Base-by-base conservation (phyloP, 2,329 filamentous ascomycete species). In the Phaeosphaeria sp. region DNA sequence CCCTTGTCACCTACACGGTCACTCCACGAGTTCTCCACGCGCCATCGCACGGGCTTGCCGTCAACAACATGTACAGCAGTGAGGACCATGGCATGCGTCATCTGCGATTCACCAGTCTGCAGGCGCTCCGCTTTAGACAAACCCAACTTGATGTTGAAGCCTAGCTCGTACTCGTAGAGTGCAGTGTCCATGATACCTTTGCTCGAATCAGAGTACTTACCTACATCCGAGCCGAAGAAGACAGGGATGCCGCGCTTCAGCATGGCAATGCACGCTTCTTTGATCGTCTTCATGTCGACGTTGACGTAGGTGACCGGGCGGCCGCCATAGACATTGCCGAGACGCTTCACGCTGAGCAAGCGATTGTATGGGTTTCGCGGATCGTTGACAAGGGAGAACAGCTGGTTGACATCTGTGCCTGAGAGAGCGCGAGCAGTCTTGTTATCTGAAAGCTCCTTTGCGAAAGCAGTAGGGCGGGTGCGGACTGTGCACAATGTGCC, bases 41-140 rank as follows among this genome's bases (percentile, higher is more conserved):
- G 82, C 93, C 93, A 97, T 46, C 92, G 81, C 1, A 92, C 85
- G 1, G 87, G 83, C 76, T 87, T 85, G 1, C 86, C 88, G 58
- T 86, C 78, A 25, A 84, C 89, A 2, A 96, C 75, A 72, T 97
- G 92, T 46, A 96, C 93, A 0, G 87, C 93, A 2, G 92, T 96
- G 60, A 97, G 78, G 0, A 96, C 91, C 93, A 96, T 96, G 4
- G 93, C 93, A 70, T 96, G 93, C 0, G 92, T 96, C 92, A 97
- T 96, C 50, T 86, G 84, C 53, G 86, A 89, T 78, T 96, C 92
- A 11, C 90, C 88, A 0, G 89, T 89, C 67, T 85, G 81, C 46
- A 97, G 80, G 3, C 92, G 82, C 68, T 92, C 85, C 0, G 90
- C 89, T 78, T 96, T 96, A 69, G 81, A 86, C 85, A 96, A 84